Base-by-base conservation (phyloP, 176 grass and related monocot genomes). In the Zoysia pacifica region DNA sequence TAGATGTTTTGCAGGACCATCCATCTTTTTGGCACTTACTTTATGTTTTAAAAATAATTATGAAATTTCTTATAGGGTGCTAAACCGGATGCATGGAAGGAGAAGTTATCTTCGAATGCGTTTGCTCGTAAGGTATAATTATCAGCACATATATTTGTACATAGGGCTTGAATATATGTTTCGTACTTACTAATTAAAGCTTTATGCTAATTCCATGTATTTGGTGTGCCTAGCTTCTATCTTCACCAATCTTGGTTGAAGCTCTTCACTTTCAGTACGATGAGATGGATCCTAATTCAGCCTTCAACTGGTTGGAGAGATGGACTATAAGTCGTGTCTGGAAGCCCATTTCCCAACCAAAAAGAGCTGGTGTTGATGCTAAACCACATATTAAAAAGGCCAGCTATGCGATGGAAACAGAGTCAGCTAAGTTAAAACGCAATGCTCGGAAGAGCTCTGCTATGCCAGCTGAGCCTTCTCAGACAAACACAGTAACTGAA, bases 341-440 rank as follows among this genome's bases (percentile, higher is more conserved):
- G 88, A 89, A 88, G 69, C 87, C 79, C 66, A 73, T 80, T 78
- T 75, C 49, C 37, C 90, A 82, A 74, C 80, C 86, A 67, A 99
- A 88, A 73, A 93, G 84, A 83, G 39, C 48, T 83, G 51, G 80
- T 9, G 0, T 74, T 80, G 90, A 93, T 90, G 80, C 85, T 47
- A 98, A 94, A 72, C 79, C 81, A 4, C 87, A 85, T 11, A 40
- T 78, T 67, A 90, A 56, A 53, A 93, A 74, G 73, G 73, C 80
- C 38, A 92, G 86, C 62, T 95, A 93, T 80, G 70, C 88, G 4
- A 93, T 95, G 88, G 90, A 95, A 78, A 95, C 92, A 51, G 90
- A 93, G 87, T 99, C 93, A 39, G 93, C 82, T 11, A 96, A 93
- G 72, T 84, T 94, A 56, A 99, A 91, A 56, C 90, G 97, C 48